phyloP scores from a whole-genome alignment of 768 basidiomycete genomes.

The Lactifluus pinguis region DNA sequence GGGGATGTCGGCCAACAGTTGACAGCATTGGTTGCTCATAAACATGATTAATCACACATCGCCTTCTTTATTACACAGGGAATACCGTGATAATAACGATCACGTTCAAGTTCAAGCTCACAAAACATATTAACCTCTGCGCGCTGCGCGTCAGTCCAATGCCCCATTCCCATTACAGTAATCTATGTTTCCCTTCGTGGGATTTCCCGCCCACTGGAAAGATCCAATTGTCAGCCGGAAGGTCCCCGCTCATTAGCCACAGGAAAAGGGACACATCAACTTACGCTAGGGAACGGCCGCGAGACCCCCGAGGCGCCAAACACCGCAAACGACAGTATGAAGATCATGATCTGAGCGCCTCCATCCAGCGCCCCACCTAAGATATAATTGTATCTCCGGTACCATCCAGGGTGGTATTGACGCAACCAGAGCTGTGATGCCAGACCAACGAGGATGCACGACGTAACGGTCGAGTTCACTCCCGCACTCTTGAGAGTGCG shows the following conservation, averaged over 20 bases:
- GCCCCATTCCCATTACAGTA: slow-evolving; percentile 54
- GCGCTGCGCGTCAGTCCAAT: slow-evolving; percentile 27
- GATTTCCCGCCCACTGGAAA: slow-evolving; percentile 43
- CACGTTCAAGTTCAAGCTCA: neutral
- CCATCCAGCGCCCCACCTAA: slow-evolving; percentile 59
- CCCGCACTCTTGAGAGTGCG: slow-evolving; percentile 31
- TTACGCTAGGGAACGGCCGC: slow-evolving; percentile 38
- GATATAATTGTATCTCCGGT: slow-evolving; percentile 57
- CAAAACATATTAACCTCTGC: too few species aligned
- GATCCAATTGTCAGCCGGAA: neutral
- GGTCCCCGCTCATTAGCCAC: neutral
- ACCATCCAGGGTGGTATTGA: slow-evolving; percentile 37
- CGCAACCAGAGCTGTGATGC: slow-evolving; percentile 39
- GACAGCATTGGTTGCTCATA: too few species aligned
- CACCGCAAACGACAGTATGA: slow-evolving; percentile 55
- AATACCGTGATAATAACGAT: neutral
- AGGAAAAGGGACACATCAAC: neutral
- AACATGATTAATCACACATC: neutral
- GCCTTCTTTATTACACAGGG: neutral
- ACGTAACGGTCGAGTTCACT: slow-evolving; percentile 43
- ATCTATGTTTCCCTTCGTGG: slow-evolving; percentile 43
- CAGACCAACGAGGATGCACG: slow-evolving; percentile 41
- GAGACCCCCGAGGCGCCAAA: slow-evolving; percentile 47
- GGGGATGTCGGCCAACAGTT: too few species aligned
- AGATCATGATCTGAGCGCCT: slow-evolving; percentile 57